Conservation (phyloP, 2,329 filamentous ascomycete genomes). For the Exophiala spinifera region DNA sequence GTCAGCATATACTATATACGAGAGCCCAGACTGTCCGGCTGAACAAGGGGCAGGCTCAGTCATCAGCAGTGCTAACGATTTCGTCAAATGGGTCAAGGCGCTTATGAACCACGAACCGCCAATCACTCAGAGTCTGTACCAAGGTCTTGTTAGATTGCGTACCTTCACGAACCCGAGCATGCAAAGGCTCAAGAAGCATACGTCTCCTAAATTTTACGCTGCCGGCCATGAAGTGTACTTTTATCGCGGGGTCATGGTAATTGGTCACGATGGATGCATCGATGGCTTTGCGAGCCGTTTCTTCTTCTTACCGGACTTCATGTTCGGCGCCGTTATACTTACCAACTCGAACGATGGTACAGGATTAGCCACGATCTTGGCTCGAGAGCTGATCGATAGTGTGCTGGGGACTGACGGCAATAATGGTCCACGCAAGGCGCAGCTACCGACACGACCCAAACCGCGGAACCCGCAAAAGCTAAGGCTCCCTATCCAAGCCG, state of each 20-base stretch:
- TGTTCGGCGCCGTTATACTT: slow-evolving; percentile 31
- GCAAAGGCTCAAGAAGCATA: slow-evolving; percentile 17
- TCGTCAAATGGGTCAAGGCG: slow-evolving; percentile 32
- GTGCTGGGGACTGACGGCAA: slow-evolving; percentile 21
- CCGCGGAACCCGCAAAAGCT: too few relatives aligned
- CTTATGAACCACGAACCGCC: slow-evolving; percentile 32
- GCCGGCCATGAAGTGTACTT: slow-evolving; percentile 31
- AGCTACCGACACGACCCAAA: neutral
- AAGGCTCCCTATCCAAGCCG: too few relatives aligned
- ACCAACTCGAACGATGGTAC: slow-evolving; percentile 29
- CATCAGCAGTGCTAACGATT: slow-evolving; percentile 36
- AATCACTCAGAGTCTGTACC: slow-evolving; percentile 28
- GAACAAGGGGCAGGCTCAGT: slow-evolving; percentile 46
- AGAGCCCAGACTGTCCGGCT: slow-evolving; percentile 32
- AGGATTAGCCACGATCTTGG: slow-evolving; percentile 21
- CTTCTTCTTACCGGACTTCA: slow-evolving; percentile 32
- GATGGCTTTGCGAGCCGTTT: slow-evolving; percentile 30
- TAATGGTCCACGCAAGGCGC: slow-evolving; percentile 17
- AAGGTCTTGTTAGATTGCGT: slow-evolving; percentile 12
- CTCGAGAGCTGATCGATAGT: slow-evolving; percentile 30
- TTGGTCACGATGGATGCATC: slow-evolving; percentile 33
- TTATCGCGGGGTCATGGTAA: slow-evolving; percentile 33
- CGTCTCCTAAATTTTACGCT: slow-evolving; percentile 30
- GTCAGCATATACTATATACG: slow-evolving; percentile 29
- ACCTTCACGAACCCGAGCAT: slow-evolving; percentile 19